Conservation (phyloP, 352 stramenopile species). For the Phytophthora sansomeana region DNA sequence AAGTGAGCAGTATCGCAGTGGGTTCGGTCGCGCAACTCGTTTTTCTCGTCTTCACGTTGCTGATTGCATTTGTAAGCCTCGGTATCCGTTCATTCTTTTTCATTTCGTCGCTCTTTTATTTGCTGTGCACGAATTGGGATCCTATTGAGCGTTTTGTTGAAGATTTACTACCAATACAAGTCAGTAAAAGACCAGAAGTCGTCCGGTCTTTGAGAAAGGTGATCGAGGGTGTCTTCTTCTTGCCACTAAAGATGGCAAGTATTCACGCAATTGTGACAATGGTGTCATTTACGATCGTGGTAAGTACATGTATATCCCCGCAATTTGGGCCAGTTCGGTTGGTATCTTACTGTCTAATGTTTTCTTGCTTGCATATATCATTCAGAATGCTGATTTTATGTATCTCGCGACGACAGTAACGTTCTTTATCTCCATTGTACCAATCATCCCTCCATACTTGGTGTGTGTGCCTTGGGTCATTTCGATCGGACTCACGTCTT, state of each 20-base stretch:
- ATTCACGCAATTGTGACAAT: conserved; percentile 90
- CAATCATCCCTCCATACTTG: conserved; percentile 87
- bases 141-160: conserved; percentile 86
- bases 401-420: conserved; percentile 87
- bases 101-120: conserved; percentile 88
- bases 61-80: conserved; percentile 89
- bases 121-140: conserved; percentile 88
- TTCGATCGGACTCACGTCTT: conserved; percentile 81
- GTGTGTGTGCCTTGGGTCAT: conserved; percentile 88
- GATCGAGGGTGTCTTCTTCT: conserved; percentile 88
- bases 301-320: conserved; percentile 39
- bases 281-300: conserved; percentile 87
- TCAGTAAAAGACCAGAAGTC: conserved; percentile 76
- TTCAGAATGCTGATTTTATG: conserved; percentile 85
- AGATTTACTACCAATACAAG: conserved; percentile 79
- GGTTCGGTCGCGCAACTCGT: conserved; percentile 85
- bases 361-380: conserved; percentile 4
- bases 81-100: conserved; percentile 90
- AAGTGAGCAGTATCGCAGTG: conserved; percentile 85
- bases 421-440: conserved; percentile 91
- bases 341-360: neutral
- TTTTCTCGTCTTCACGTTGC: conserved; percentile 76
- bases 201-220: conserved; percentile 78
- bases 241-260: conserved; percentile 90
- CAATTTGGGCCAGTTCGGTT: neutral